Base-by-base conservation (phyloP, 2,329 filamentous ascomycete genomes). In the Neofusicoccum umdonicola region DNA sequence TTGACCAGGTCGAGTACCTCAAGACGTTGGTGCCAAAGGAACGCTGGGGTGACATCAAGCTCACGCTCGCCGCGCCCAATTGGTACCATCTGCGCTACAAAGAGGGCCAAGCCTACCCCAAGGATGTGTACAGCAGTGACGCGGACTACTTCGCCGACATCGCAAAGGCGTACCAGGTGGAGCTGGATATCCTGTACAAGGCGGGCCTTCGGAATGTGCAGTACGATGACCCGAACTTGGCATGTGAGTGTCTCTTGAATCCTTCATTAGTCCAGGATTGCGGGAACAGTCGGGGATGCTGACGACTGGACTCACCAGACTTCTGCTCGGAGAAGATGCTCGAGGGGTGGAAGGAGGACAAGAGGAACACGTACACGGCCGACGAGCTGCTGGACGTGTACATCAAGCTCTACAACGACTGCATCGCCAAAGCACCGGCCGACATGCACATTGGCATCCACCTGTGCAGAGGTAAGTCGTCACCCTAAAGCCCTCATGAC, bases 361-460 rank as follows among this genome's bases (percentile, higher is more conserved):
- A 82, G 41, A 82, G 87, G 70, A 91, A 92, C 74, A 85, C 84
- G 57, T 84, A 86, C 70, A 84, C 84, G 1, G 84, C 88, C 17
- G 88, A 90, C 51, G 85, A 88, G 65, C 84, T 91, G 7, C 83
- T 93, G 22, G 87, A 90, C 69, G 84, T 86, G 44, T 93, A 93
- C 77, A 90, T 93, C 75, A 80, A 83, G 65, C 84, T 91, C 66
- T 92, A 92, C 82, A 92, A 92, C 73, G 85, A 89, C 75, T 85
- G 83, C 71, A 81, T 91, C 71, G 77, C 82, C 70, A 84, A 85
- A 68, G 78, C 84, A 0, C 88, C 89, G 0, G 73, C 81, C 2
- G 89, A 92, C 73, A 85, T 92, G 81, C 89, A 91, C 76, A 83
- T 90, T 1, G 90, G 90, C 52, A 86, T 93, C 9, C 90, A 93